Base-by-base conservation (phyloP, 2,329 filamentous ascomycete genomes). In the Calonectria crousiana region DNA sequence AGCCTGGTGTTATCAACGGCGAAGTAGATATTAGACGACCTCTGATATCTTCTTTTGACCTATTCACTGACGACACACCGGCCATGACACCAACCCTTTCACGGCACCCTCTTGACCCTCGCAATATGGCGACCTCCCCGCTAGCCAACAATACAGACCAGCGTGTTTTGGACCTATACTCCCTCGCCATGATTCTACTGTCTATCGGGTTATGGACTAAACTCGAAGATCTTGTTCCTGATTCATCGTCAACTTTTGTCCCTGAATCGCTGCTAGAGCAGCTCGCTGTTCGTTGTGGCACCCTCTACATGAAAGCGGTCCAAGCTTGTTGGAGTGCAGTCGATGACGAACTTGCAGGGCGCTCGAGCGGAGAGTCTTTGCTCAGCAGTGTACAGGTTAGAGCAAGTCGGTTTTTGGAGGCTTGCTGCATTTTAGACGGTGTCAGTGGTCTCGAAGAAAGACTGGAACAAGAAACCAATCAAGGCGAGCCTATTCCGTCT, bases 201-300 rank as follows among this genome's bases (percentile, higher is more conserved):
- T 94, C 94, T 9, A 91, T 96, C 68, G 94, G 94, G 9, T 84
- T 96, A 11, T 96, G 94, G 94, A 91, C 90, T 4, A 92, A 91
- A 14, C 87, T 95, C 0, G 90, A 91, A 69, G 86, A 88, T 23
- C 84, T 92, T 0, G 86, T 88, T 1, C 83, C 88, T 0, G 84
- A 85, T 47, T 34, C 56, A 10, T 41, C 73, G 14, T 87, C 83
- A 0, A 83, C 91, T 16, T 88, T 88, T 80, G 89, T 94, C 32
- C 85, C 90, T 0, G 90, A 92, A 74, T 90, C 92, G 34, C 88
- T 91, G 0, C 84, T 94, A 3, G 88, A 92, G 1, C 90, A 91
- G 75, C 85, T 95, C 2, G 89, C 92, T 0, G 90, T 91, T 4
- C 91, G 91, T 81, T 95, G 94, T 77, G 94, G 94, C 18, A 93